Evolutionary conservation across 1,139 yeast species (phyloP).

Genomic region (Pichia norvegensis): DNA sequence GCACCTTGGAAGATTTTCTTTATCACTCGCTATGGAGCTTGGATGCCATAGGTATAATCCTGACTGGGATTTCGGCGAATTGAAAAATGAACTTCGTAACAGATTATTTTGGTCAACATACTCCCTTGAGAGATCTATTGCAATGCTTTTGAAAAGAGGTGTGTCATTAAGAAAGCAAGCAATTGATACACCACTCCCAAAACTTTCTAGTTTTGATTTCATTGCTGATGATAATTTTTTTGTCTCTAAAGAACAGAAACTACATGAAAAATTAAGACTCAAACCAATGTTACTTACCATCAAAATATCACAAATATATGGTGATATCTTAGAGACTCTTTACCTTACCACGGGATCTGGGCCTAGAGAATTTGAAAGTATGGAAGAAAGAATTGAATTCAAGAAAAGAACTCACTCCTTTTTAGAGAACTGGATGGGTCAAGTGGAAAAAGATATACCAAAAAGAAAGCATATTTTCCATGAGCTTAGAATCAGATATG

Average conservation of each 20-base stretch:
- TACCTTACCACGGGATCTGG: conserved; percentile 14
- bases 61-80: conserved; percentile 21
- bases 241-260: neutral
- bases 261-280: conserved; percentile 17
- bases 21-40: conserved; percentile 24
- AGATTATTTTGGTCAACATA: conserved; percentile 22
- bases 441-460: conserved; percentile 18
- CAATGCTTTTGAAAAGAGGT: conserved; percentile 21
- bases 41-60: conserved; percentile 23
- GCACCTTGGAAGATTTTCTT: conserved; percentile 20
- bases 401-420: conserved; percentile 11
- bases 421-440: conserved; percentile 16
- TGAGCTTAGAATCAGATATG: conserved; percentile 17
- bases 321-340: conserved; percentile 20
- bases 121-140: conserved; percentile 19
- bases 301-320: conserved; percentile 19
- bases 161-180: conserved; percentile 21
- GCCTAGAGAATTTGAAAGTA: conserved; percentile 13
- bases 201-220: conserved; percentile 16
- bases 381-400: conserved; percentile 12
- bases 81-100: conserved; percentile 19
- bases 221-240: conserved; percentile 9
- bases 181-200: conserved; percentile 22
- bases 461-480: conserved; percentile 11
- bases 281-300: conserved; percentile 18